Evolutionary conservation across 306 rosid genomes (phyloP).

Genomic region (Cucurbita ficifolia): DNA sequence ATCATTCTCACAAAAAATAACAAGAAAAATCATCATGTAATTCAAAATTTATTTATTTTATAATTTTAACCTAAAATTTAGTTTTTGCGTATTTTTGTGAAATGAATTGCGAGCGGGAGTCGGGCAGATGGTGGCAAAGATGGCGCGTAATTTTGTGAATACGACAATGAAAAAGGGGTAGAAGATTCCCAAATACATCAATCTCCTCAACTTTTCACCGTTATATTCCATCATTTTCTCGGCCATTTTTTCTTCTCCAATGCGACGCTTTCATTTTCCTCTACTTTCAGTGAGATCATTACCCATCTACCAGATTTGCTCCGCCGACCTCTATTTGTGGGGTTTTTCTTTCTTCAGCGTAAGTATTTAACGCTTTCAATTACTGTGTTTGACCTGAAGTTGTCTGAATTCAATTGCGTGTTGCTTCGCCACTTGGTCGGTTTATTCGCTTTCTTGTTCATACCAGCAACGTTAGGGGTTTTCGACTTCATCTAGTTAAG

Average conservation of each 20-base stretch:
- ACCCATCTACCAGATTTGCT: constrained; percentile 7
- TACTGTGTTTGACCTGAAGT: constrained; percentile 17
- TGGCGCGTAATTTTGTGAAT: constrained; percentile 7
- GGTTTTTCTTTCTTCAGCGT: neutral
- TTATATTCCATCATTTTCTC: constrained; percentile 2
- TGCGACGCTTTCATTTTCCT: neutral
- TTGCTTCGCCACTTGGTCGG: neutral
- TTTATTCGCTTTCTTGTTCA: neutral
- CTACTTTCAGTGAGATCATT: neutral
- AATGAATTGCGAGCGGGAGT: neutral
- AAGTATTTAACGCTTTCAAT: neutral
- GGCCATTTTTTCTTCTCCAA: constrained; percentile 9
- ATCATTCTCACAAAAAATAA: too few species aligned
- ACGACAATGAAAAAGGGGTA: neutral
- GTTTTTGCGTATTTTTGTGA: neutral
- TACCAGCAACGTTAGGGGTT: neutral
- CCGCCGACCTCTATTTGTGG: neutral
- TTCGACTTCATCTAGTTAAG: constrained; percentile 2
- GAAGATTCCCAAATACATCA: neutral
- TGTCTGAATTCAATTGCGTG: neutral
- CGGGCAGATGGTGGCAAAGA: neutral
- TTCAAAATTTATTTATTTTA: too few species aligned
- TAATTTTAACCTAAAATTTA: neutral
- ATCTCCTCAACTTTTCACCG: neutral
- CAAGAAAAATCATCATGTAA: too few species aligned